Conservation (phyloP, 495 filamentous ascomycete genomes). For the Xylaria sp. region DNA sequence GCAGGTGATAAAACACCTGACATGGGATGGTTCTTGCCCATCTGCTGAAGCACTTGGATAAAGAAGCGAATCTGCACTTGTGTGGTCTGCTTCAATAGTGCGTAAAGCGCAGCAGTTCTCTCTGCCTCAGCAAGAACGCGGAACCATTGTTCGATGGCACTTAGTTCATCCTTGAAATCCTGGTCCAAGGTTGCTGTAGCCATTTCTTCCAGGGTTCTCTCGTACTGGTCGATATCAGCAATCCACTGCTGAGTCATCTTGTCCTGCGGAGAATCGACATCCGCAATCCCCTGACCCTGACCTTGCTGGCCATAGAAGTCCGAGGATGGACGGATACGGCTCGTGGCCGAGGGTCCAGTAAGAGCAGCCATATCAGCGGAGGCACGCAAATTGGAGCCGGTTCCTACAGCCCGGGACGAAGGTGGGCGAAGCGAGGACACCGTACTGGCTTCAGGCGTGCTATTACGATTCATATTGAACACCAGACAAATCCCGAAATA, state of each 20-base stretch:
- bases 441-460: constrained; percentile 86
- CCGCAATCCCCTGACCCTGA: constrained; percentile 64
- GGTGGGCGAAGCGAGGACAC: constrained; percentile 91
- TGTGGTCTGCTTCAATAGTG: constrained; percentile 94
- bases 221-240: constrained; percentile 97
- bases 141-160: constrained; percentile 99
- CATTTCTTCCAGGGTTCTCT: constrained; percentile 98
- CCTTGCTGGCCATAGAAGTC: constrained; percentile 87
- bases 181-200: constrained; percentile 96
- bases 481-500: constrained; percentile 8
- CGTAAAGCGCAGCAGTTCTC: constrained; percentile 92
- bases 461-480: constrained; percentile 86
- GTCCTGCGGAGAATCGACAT: constrained; percentile 78
- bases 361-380: constrained; percentile 97
- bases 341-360: constrained; percentile 73
- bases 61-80: constrained; percentile 99
- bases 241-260: constrained; percentile 98
- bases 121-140: constrained; percentile 96
- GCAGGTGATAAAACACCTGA: constrained; percentile 94
- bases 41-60: constrained; percentile 97
- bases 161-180: constrained; percentile 99
- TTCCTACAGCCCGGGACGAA: constrained; percentile 76
- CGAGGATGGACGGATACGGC: constrained; percentile 90
- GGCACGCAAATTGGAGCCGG: constrained; percentile 87
- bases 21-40: constrained; percentile 98